phyloP scores from a whole-genome alignment of 768 basidiomycete genomes.

The Kwoniella pini region DNA sequence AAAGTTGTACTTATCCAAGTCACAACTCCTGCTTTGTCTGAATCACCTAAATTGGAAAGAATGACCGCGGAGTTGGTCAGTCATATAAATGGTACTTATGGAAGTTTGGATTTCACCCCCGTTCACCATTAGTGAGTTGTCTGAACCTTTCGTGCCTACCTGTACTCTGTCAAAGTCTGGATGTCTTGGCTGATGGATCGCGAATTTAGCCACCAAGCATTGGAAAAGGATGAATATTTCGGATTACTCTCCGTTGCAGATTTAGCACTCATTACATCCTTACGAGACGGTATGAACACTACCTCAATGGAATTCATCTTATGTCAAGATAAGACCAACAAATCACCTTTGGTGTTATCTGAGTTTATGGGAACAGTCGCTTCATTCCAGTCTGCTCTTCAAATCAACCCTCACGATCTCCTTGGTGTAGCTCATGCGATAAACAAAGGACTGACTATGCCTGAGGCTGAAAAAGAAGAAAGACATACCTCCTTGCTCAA shows the following conservation, averaged over 20 bases:
- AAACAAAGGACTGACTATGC: slow-evolving; percentile 82
- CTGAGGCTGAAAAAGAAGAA: slow-evolving; percentile 67
- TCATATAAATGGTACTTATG: slow-evolving; percentile 93
- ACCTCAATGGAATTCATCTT: slow-evolving; percentile 98
- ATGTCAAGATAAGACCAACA: slow-evolving; percentile 80
- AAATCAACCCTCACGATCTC: slow-evolving; percentile 96
- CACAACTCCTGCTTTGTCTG: slow-evolving; percentile 86
- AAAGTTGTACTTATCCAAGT: slow-evolving; percentile 74
- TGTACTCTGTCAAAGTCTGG: not conserved
- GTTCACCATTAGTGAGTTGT: slow-evolving; percentile 93
- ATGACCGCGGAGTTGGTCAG: slow-evolving; percentile 91
- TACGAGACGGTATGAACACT: slow-evolving; percentile 99
- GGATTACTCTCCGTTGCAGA: slow-evolving; percentile 90
- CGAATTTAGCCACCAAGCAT: slow-evolving; percentile 77
- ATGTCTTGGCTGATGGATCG: slow-evolving; percentile 3
- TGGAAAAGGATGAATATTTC: slow-evolving; percentile 98
- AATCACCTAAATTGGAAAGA: slow-evolving; percentile 89
- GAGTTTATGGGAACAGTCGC: slow-evolving; percentile 98
- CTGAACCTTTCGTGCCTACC: not conserved
- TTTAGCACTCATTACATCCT: slow-evolving; percentile 88
- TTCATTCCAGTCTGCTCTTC: slow-evolving; percentile 82
- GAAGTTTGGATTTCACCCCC: slow-evolving; percentile 89
- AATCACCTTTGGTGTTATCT: slow-evolving; percentile 79
- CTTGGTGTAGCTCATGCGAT: slow-evolving; percentile 89
- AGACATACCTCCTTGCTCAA: slow-evolving; percentile 76